Conservation (phyloP, 2,329 filamentous ascomycete species). For the Aspergillus sp. region DNA sequence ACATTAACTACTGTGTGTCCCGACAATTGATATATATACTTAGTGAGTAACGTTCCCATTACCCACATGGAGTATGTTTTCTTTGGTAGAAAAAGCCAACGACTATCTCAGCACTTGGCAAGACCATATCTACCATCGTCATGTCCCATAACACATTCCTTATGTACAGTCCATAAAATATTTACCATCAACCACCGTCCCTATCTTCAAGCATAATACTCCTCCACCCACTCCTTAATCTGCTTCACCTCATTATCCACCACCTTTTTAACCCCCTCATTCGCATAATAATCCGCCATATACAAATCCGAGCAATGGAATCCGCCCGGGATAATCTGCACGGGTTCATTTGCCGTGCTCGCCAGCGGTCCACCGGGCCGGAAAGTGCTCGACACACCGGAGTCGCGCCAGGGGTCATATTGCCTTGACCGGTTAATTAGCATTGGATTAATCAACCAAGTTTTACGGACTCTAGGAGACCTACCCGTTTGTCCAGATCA, state of each 20-base stretch:
- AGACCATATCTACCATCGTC: too few relatives aligned
- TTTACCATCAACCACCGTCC: too few relatives aligned
- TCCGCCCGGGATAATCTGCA: conserved; percentile 56
- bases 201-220: neutral
- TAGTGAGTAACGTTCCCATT: too few relatives aligned
- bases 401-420: conserved; percentile 62
- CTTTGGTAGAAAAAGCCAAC: too few relatives aligned
- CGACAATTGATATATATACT: too few relatives aligned
- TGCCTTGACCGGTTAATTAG: conserved; percentile 41
- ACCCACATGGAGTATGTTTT: too few relatives aligned
- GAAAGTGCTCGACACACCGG: conserved; percentile 55
- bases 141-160: too few relatives aligned
- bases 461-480: conserved; percentile 3
- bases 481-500: conserved; percentile 60
- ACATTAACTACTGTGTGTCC: too few relatives aligned
- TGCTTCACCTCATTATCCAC: conserved; percentile 53
- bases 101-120: too few relatives aligned
- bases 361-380: conserved; percentile 57
- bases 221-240: conserved; percentile 39
- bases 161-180: too few relatives aligned
- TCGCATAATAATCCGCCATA: conserved; percentile 48
- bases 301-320: conserved; percentile 60
- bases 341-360: conserved; percentile 50
- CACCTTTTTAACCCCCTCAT: conserved; percentile 51
- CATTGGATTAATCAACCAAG: neutral